phyloP scores from a whole-genome alignment of 2,329 filamentous ascomycete genomes.

The Orbilia brochopaga region DNA sequence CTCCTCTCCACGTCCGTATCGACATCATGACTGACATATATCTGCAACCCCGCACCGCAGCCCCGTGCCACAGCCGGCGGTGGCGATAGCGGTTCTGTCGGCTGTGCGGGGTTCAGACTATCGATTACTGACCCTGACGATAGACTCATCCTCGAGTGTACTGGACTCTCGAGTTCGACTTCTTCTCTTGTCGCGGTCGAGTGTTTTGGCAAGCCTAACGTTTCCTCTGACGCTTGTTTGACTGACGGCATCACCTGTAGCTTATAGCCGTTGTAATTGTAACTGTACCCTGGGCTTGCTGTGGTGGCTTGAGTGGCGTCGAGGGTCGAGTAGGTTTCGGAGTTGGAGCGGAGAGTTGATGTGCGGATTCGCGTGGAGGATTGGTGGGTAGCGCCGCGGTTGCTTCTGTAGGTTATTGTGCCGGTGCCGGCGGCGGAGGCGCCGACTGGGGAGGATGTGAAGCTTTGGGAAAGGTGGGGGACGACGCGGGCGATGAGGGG shows the following conservation, averaged over 20 bases:
- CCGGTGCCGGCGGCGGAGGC: background rate
- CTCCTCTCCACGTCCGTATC: background rate
- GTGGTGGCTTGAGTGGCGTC: background rate
- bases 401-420: background rate
- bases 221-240: background rate
- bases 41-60: background rate
- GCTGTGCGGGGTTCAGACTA: background rate
- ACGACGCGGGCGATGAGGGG: conserved; percentile 13
- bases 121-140: background rate
- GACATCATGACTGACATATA: background rate
- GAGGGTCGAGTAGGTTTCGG: background rate
- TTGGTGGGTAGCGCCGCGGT: no score
- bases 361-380: background rate
- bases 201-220: background rate
- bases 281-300: background rate
- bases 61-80: background rate
- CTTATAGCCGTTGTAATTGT: no score
- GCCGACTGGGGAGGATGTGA: background rate
- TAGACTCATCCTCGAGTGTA: conserved; percentile 2
- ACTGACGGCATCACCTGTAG: background rate
- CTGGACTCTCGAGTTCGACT: background rate
- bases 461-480: conserved; percentile 2
- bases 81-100: conserved; percentile 3
- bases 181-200: no score
- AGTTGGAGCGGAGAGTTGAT: background rate